Conservation (phyloP, 371 early-diverging fungal genomes). For the Mortierella sp. region DNA sequence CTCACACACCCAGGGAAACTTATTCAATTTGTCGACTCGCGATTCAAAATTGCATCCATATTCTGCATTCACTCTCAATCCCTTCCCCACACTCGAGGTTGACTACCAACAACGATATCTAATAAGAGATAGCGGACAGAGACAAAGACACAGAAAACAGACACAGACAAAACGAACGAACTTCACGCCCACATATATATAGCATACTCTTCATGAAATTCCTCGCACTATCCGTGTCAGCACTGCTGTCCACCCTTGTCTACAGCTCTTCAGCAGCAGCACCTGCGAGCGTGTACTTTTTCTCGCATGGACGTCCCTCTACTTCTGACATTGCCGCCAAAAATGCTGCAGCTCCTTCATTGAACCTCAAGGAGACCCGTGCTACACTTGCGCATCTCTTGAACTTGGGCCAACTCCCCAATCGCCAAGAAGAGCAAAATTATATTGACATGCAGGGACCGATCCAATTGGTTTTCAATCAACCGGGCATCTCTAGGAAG, state of each 20-base stretch:
- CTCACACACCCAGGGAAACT: neutral
- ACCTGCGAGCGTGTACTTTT: conserved; percentile 48
- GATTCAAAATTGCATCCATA: conserved; percentile 1
- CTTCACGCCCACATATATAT: neutral
- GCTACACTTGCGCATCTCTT: conserved; percentile 46
- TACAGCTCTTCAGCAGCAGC: conserved; percentile 29
- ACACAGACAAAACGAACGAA: neutral
- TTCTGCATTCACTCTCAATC: conserved; percentile 3
- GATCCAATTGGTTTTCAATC: conserved; percentile 44
- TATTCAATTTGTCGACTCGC: conserved; percentile 10
- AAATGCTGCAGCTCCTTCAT: conserved; percentile 9
- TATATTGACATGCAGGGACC: conserved; percentile 36
- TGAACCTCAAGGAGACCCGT: conserved; percentile 49
- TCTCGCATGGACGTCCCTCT: conserved; percentile 42
- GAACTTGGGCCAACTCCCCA: conserved; percentile 27
- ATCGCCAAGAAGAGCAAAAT: conserved; percentile 5
- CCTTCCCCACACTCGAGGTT: neutral
- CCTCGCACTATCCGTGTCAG: conserved; percentile 37
- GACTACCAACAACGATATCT: neutral
- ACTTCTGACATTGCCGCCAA: conserved; percentile 10
- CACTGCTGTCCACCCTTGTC: conserved; percentile 35
- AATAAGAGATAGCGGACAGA: neutral
- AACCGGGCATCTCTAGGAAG: conserved; percentile 46
- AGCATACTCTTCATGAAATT: conserved; percentile 34
- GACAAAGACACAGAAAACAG: neutral